Conservation (phyloP, 148 eudicot species). For the Gaultheria prostrata region DNA sequence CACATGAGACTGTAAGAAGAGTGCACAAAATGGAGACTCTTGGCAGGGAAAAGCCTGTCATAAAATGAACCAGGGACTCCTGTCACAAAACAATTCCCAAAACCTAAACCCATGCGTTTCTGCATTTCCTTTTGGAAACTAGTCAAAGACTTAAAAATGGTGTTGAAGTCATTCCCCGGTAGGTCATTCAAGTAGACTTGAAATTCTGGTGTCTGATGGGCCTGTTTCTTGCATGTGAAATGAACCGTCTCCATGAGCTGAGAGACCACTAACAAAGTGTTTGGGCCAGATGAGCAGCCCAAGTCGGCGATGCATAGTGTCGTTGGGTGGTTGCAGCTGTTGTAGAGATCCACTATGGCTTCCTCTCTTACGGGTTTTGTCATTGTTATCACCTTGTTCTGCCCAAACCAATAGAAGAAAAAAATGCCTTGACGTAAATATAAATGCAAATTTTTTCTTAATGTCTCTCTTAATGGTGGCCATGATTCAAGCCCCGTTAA, state of each 20-base stretch:
- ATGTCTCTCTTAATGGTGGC: too few relatives aligned
- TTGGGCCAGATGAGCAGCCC: constrained; percentile 77
- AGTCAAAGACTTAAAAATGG: constrained; percentile 34
- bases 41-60: constrained; percentile 49
- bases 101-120: not conserved
- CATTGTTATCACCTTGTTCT: constrained; percentile 32
- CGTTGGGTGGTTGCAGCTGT: constrained; percentile 4
- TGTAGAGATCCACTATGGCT: constrained; percentile 26
- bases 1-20: constrained; percentile 67
- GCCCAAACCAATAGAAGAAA: not conserved
- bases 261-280: constrained; percentile 29
- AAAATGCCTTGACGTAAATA: not conserved
- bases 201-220: constrained; percentile 30
- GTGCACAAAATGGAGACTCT: constrained; percentile 60
- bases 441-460: too few relatives aligned
- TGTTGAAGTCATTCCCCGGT: constrained; percentile 52
- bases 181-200: constrained; percentile 58
- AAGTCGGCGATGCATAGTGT: constrained; percentile 45
- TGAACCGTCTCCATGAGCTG: constrained; percentile 29
- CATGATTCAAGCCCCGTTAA: too few relatives aligned
- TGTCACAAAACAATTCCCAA: constrained; percentile 32
- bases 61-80: constrained; percentile 71
- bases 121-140: constrained; percentile 22
- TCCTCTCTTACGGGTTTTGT: constrained; percentile 31
- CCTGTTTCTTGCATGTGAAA: constrained; percentile 9